A percentile compares a stretch with the other conserved stretches of the same genome.
phyloP scores from a whole-genome alignment of 1,284 basidiomycete species.

The Athelia sp. region DNA sequence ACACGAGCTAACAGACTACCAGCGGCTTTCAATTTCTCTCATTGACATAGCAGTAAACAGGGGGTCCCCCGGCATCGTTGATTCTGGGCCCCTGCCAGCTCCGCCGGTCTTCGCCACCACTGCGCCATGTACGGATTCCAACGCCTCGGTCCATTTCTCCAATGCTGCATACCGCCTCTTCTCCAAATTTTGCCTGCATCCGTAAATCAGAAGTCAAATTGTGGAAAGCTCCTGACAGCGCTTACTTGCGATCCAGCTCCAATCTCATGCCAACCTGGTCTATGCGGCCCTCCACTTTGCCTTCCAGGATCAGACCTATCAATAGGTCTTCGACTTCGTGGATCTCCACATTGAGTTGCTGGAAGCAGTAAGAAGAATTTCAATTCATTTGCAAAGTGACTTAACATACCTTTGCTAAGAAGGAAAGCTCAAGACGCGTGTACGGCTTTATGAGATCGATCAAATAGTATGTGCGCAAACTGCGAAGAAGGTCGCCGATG shows the following conservation, averaged over 20 bases:
- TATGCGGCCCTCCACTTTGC: constrained; percentile 91
- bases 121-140: constrained; percentile 66
- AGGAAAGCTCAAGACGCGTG: constrained; percentile 86
- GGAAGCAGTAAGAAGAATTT: constrained; percentile 4
- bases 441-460: constrained; percentile 98
- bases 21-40: not conserved
- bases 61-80: constrained; percentile 23
- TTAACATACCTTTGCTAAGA: constrained; percentile 75
- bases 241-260: constrained; percentile 85
- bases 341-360: constrained; percentile 91
- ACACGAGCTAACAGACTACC: not conserved
- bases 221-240: constrained; percentile 10
- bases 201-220: constrained; percentile 6
- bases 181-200: constrained; percentile 71
- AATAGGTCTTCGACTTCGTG: constrained; percentile 91
- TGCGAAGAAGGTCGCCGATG: constrained; percentile 92
- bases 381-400: too few species aligned
- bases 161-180: constrained; percentile 82
- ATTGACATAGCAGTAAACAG: constrained; percentile 14
- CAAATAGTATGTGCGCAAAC: constrained; percentile 91
- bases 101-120: constrained; percentile 64
- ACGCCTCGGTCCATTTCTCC: constrained; percentile 74
- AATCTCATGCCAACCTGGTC: constrained; percentile 93
- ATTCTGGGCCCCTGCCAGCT: constrained; percentile 12
- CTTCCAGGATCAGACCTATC: constrained; percentile 91